These are phyloP conservation scores for Cetraspora pellucida DNA, from an alignment of 192 early-diverging fungal genomes.

Conservation along the genomic window DNA sequence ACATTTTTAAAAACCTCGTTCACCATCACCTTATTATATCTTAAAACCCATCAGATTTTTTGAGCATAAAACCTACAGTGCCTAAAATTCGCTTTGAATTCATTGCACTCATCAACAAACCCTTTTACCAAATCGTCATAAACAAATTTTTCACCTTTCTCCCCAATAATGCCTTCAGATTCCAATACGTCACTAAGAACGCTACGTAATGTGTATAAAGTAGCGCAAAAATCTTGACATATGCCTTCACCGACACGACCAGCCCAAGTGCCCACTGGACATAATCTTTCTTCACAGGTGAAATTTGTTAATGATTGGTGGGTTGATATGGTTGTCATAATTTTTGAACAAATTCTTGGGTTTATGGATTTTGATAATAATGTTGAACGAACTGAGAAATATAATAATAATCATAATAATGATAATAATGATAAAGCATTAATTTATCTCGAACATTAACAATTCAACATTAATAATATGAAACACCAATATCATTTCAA, in stretches of 20 bases:
- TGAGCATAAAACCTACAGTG: slow-evolving; percentile 4
- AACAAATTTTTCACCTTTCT: too few relatives aligned
- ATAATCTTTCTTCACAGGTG: not conserved
- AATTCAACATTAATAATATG: not conserved
- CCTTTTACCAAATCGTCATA: not conserved
- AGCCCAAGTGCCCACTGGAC: not conserved
- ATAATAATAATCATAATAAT: not conserved
- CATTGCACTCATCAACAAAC: slow-evolving; percentile 1
- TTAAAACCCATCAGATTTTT: not conserved
- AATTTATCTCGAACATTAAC: not conserved
- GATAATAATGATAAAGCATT: not conserved
- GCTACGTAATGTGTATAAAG: not conserved
- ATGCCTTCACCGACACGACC: not conserved
- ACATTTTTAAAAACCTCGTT: too few relatives aligned
- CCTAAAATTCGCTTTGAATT: not conserved
- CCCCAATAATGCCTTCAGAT: not conserved
- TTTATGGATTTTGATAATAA: not conserved
- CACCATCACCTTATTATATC: too few relatives aligned
- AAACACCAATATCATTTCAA: too few relatives aligned
- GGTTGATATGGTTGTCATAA: not conserved
- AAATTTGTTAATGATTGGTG: not conserved
- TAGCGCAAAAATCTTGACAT: slow-evolving; percentile 4
- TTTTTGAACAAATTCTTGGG: not conserved
- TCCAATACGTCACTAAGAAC: not conserved
- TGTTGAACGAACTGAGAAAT: not conserved